These are phyloP conservation scores for Neurospora sp. DNA, from an alignment of 2,329 filamentous ascomycete species.

Conservation along the genomic window DNA sequence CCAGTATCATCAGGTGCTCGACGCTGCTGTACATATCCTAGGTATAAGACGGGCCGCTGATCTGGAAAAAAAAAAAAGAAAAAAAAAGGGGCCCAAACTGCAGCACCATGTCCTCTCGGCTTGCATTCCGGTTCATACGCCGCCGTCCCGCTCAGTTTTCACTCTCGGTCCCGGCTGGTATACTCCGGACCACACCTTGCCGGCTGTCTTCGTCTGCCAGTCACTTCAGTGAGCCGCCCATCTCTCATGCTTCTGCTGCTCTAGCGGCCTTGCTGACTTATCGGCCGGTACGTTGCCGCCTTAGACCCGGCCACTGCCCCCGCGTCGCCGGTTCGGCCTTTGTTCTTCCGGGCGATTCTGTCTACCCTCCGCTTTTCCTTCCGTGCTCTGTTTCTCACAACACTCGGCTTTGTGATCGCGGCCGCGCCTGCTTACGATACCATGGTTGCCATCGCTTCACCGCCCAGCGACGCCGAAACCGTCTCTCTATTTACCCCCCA, in stretches of 20 bases:
- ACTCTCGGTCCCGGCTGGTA: background rate
- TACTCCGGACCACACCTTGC: background rate
- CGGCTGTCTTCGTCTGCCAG: conserved; percentile 15
- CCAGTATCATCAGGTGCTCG: background rate
- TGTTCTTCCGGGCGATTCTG: conserved; percentile 29
- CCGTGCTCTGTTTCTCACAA: conserved; percentile 36
- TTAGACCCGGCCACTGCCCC: conserved; percentile 13
- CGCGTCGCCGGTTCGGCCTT: conserved; percentile 17
- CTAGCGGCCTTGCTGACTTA: background rate
- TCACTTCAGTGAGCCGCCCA: conserved; percentile 5
- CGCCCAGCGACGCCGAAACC: conserved; percentile 56
- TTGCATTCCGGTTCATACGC: conserved; percentile 8
- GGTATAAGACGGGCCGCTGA: background rate
- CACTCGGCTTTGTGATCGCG: conserved; percentile 46
- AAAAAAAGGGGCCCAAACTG: background rate
- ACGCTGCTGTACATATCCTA: background rate
- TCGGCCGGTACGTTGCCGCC: background rate
- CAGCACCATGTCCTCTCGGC: conserved; percentile 8
- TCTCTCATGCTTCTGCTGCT: background rate
- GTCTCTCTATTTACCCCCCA: conserved; percentile 52
- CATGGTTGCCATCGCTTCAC: conserved; percentile 37
- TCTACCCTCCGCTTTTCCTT: conserved; percentile 32
- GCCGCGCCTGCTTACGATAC: conserved; percentile 40
- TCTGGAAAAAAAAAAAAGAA: background rate
- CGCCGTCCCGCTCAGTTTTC: conserved; percentile 3